Percentiles rank a stretch among this genome's conserved stretches.
Evolutionary conservation across 2,329 filamentous ascomycete genomes (phyloP).

Genomic region (Trichoderma pleuroti): DNA sequence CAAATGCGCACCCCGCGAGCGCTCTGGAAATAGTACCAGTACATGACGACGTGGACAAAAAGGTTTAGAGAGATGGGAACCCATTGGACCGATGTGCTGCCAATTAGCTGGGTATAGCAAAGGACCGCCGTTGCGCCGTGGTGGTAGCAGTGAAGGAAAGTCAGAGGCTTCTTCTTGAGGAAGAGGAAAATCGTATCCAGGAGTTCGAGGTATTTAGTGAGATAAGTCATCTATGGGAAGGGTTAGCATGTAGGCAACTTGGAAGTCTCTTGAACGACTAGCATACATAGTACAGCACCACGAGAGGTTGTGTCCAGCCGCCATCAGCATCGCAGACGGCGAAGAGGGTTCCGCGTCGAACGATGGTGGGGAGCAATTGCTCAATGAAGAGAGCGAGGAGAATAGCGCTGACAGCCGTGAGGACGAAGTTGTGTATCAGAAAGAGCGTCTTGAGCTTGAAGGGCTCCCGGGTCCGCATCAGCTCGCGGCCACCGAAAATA

Average conservation of each 20-base stretch:
- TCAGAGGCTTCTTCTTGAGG: conserved; percentile 91
- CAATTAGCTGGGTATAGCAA: conserved; percentile 85
- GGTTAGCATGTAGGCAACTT: conserved; percentile 12
- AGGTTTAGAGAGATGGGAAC: conserved; percentile 80
- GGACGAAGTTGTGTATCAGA: conserved; percentile 84
- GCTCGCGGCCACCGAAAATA: conserved; percentile 78
- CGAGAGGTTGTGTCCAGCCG: conserved; percentile 79
- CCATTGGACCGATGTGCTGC: conserved; percentile 81
- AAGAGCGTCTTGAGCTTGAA: conserved; percentile 76
- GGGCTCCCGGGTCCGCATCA: conserved; percentile 73
- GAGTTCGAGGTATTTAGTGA: conserved; percentile 86
- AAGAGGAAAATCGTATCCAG: conserved; percentile 86
- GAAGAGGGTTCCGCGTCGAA: conserved; percentile 71
- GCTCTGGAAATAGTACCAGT: conserved; percentile 97
- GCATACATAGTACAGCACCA: conserved; percentile 82
- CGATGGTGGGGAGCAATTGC: conserved; percentile 72
- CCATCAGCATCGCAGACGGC: conserved; percentile 64
- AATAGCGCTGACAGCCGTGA: conserved; percentile 70
- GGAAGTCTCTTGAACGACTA: not conserved
- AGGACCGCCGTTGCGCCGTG: conserved; percentile 84
- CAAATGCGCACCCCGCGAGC: conserved; percentile 82
- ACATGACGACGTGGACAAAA: conserved; percentile 86
- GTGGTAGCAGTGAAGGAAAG: conserved; percentile 92
- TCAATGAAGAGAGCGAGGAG: conserved; percentile 75
- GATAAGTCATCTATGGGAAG: conserved; percentile 70